Evolutionary conservation across 2,329 filamentous ascomycete genomes (phyloP), one percentile per base, ranked within the genome.

Genomic region (Curvularia spicifera): DNA sequence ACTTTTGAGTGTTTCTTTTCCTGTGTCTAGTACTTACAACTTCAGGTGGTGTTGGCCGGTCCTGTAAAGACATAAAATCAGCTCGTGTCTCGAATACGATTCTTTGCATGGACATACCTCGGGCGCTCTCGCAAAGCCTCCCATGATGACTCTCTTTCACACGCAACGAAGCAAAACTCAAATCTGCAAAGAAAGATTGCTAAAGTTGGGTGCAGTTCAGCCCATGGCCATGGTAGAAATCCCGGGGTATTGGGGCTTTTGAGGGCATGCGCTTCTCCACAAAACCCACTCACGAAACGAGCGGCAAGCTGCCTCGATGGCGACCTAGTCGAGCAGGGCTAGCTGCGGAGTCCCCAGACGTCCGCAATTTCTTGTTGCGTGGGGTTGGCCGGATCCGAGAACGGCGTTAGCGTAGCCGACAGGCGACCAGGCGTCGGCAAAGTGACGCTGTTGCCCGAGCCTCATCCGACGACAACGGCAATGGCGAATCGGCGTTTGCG

Each of bases 11-110:
- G 18, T 42, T 42, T n/a, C 26, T 28, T 28, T 8, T 28, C 26
- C 26, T 8, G 26, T 28, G 8, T 28, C 26, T 37, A 8, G 33
- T 42, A 71, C 71, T 45, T 65, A 74, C 71, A 33, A 85, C 83
- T 71, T 84, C 82, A 57, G 79, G 78, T 20, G 83, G 84, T 61
- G 83, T 85, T 26, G 83, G 83, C 63, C 83, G 78, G 69, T 85
- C 83, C 68, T 47, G 20, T 9, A 20, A 24, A 24, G 5, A 22
- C 2, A 2, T 7, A 22, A 22, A 4, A 9, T 47, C 5, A 47
- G 45, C 10, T n/a, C 18, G 31, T 35, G 18, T 22, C 8, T 35
- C 28, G 10, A 7, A 33, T 20, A 13, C 10, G 4, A 47, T 47
- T 47, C 2, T 13, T 9, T 15, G 7, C 22, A 9, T 4, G 6